These are phyloP conservation scores for Cupressus sempervirens DNA, from an alignment of 75 land plant genomes.

Conservation along the genomic window DNA sequence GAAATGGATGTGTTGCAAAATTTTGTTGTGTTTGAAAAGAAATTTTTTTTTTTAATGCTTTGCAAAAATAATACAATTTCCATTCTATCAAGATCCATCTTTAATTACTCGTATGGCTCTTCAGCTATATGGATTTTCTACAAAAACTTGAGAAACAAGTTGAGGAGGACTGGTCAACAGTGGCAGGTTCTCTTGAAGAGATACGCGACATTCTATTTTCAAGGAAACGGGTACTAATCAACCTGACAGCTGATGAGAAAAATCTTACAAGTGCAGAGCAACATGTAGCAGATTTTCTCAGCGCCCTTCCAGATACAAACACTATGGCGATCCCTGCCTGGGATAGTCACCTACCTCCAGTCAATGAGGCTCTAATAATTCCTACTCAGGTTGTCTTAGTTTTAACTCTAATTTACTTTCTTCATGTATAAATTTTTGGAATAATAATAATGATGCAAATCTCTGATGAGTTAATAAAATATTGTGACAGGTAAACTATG, in stretches of 20 bases:
- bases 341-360: constrained; percentile 44
- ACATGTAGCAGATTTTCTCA: constrained; percentile 61
- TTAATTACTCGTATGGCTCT: background rate
- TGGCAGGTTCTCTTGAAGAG: constrained; percentile 76
- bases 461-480: constrained; percentile 2
- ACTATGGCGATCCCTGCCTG: constrained; percentile 29
- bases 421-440: background rate
- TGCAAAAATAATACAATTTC: background rate
- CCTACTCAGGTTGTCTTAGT: constrained; percentile 81
- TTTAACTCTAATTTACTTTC: background rate
- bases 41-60: background rate
- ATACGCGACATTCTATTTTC: constrained; percentile 74
- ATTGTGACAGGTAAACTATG: constrained; percentile 85
- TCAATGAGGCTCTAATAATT: constrained; percentile 87
- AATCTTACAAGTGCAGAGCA: constrained; percentile 52
- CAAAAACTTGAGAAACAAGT: constrained; percentile 80
- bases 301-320: constrained; percentile 58
- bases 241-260: constrained; percentile 90
- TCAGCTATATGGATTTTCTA: constrained; percentile 87
- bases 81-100: background rate
- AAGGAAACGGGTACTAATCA: constrained; percentile 66
- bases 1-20: background rate
- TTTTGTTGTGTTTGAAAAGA: background rate
- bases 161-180: constrained; percentile 76
- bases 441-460: background rate